Base-by-base conservation (phyloP, 257 asterid species). In the Salvia miltiorrhiza region DNA sequence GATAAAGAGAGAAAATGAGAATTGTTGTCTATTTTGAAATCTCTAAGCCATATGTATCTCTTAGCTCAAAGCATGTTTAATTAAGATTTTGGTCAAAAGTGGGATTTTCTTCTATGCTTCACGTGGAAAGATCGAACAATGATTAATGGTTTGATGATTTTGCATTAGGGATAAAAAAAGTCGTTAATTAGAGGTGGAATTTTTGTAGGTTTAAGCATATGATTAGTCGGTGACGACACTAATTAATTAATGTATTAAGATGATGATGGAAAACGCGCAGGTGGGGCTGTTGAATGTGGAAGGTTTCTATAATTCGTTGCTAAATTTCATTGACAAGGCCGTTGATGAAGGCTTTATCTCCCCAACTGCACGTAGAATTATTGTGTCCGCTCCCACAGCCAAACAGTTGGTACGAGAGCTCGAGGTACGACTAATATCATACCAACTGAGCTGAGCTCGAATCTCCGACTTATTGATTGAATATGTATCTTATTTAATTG, bases 341-440 rank as follows among this genome's bases (percentile, higher is more conserved):
- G 96, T 92, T 54, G 98, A 92, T 78, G 98, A 92, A 90, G 98
- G 98, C 81, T 92, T 92, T 72, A 82, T 92, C 63, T 90, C 98
- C 21, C 96, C 97, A 1, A 88, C 74, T 4, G 90, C 98, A 1
- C 97, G 98, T 70, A 85, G 90, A n/a, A 92, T 92, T 33, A 88
- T 92, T 50, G 96, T 92, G 71, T 92, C 98, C 24, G 96, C 97
- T 2, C 97, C 97, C 23, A 85, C 97, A 0, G 88, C 98, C 63
- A 83, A 77, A 24, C 81, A 72, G 57, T 60, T 77, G 71, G 81
- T 77, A 58, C 17, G 63, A 62, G 74, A 72, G 78, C 98, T 92
- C 54, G 98, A 92, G 98, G 97, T 89, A 74, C n/a, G n/a, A n/a
- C n/a, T n/a, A n/a, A n/a, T n/a, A n/a, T n/a, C n/a, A n/a, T n/a